Base-by-base conservation (phyloP, 352 stramenopile genomes). In the Phytophthora tentaculata region DNA sequence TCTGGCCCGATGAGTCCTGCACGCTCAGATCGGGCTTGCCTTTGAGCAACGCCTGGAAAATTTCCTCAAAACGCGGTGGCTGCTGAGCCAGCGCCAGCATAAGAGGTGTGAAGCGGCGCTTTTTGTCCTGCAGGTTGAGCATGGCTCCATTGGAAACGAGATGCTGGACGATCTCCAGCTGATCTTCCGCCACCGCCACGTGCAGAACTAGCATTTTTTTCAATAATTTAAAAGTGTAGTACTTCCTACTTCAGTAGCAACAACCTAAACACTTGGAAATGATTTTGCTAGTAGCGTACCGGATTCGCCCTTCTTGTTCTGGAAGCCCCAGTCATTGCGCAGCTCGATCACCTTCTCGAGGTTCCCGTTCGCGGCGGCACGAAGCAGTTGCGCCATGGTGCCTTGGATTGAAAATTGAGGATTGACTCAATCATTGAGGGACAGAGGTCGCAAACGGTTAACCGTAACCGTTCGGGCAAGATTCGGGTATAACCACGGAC, bases 271-370 rank as follows among this genome's bases (percentile, higher is more conserved):
- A 14, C 10, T n/a, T n/a, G 32, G 10, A 14, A 19, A 20, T 51
- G 7, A 16, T 20, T 29, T 57, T 47, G 48, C 5, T 0, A 49
- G 3, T 51, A 45, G 3, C 69, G 28, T 67, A 94, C 86, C 86
- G 3, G 83, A 90, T 55, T 92, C 83, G 53, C 86, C 86, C 74
- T 92, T 94, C 68, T 94, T 94, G 76, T 94, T 94, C 71, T 94
- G 83, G 57, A 80, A 83, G 56, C 68, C 77, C 82, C 83, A 91
- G 50, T 91, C 75, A 28, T 80, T 82, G 45, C 82, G 77, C 26
- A 94, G 56, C 64, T 88, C 78, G 51, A 80, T 82, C 23, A 91
- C 83, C 69, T 87, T 89, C 47, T 92, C 86, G 20, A 94, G 66
- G 53, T 94, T 76, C 24, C 86, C 83, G 60, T 88, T 92, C 13